A percentile compares a stretch with the other conserved stretches of the same genome.
Conservation (phyloP, 768 basidiomycete species). For the Podaxis sp. region DNA sequence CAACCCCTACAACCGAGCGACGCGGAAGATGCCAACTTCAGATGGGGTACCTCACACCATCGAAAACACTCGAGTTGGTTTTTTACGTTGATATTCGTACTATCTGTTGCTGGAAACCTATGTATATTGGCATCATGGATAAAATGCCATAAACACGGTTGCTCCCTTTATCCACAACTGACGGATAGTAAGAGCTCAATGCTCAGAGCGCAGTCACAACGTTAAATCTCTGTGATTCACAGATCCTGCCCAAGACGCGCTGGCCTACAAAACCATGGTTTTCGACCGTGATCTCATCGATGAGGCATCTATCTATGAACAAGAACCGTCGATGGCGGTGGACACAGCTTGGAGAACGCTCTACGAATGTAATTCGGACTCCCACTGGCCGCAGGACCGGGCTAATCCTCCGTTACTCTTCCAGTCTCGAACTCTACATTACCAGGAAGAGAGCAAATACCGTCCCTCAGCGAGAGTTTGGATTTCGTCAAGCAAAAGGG, state of each 20-base stretch:
- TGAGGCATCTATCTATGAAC: not conserved
- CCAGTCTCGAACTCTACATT: constrained; percentile 4
- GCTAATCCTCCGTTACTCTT: not conserved
- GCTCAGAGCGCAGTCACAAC: not conserved
- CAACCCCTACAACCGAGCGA: not conserved
- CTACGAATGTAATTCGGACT: not conserved
- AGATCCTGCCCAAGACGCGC: not conserved
- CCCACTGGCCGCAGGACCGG: not conserved
- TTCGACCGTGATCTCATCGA: not conserved
- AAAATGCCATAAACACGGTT: not conserved
- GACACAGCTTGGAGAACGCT: constrained; percentile 4
- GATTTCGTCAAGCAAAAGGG: constrained; percentile 1
- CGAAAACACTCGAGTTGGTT: not conserved
- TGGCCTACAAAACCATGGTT: not conserved
- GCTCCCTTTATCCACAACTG: not conserved
- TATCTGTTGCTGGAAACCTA: not conserved
- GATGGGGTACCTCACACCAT: not conserved
- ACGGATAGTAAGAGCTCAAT: not conserved
- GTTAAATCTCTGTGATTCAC: not conserved
- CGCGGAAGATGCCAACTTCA: not conserved
- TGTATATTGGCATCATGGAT: not conserved
- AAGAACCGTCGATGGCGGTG: not conserved
- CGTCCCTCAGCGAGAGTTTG: not conserved
- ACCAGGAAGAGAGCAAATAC: not conserved
- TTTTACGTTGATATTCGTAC: not conserved